Evolutionary conservation across 306 rosid genomes (phyloP).

Genomic region (Geum urbanum): DNA sequence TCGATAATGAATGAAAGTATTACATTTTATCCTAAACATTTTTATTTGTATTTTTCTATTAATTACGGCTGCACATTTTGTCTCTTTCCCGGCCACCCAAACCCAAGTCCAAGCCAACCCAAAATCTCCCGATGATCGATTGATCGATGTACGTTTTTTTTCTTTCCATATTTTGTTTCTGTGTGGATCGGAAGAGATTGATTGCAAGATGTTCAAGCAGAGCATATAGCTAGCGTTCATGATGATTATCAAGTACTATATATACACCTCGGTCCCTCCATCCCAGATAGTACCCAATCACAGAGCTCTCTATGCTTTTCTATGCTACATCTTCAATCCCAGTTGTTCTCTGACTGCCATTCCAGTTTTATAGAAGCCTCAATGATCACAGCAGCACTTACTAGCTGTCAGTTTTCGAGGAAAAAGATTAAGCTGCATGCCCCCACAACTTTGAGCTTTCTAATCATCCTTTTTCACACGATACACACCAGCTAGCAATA

Average conservation of each 20-base stretch:
- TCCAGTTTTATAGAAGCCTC: neutral
- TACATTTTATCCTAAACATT: too few species aligned
- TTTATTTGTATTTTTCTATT: too few species aligned
- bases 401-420: conserved; percentile 15
- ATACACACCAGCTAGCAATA: conserved; percentile 1
- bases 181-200: too few species aligned
- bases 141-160: too few species aligned
- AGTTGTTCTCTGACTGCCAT: neutral
- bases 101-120: too few species aligned
- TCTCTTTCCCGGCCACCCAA: too few species aligned
- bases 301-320: neutral
- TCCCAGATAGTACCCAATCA: neutral
- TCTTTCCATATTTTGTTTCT: too few species aligned
- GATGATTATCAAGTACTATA: neutral
- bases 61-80: too few species aligned
- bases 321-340: neutral
- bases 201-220: neutral
- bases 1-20: too few species aligned
- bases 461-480: neutral
- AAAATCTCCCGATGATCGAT: neutral
- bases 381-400: neutral
- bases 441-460: conserved; percentile 13
- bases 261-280: neutral
- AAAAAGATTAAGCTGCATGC: neutral
- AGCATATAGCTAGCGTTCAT: neutral